Evolutionary conservation across 352 stramenopile species (phyloP).

Genomic region (Phytophthora fragariaefolia): DNA sequence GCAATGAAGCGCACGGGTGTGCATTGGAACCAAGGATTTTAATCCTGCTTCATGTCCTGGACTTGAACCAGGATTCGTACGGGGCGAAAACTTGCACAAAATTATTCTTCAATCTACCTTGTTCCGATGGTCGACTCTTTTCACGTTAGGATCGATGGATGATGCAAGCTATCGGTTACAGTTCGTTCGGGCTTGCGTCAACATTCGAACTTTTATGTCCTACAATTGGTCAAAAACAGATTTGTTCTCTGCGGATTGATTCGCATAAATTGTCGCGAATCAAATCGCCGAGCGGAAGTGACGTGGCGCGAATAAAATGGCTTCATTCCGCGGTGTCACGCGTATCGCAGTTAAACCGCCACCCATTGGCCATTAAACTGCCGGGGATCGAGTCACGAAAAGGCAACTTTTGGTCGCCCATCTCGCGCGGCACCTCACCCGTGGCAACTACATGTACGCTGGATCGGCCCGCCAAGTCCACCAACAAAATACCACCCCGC

Average conservation of each 20-base stretch:
- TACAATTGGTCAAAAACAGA: not conserved
- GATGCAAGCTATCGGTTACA: conserved; percentile 9
- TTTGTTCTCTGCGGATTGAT: not conserved
- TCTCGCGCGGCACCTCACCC: not conserved
- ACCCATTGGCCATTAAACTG: conserved; percentile 2
- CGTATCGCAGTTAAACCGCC: not conserved
- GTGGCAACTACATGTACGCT: no score
- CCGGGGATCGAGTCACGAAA: not conserved
- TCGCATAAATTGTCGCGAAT: not conserved
- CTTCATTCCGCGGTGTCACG: conserved; percentile 18
- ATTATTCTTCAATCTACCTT: conserved; percentile 6
- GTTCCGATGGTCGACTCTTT: not conserved
- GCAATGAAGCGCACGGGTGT: no score
- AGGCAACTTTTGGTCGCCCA: not conserved
- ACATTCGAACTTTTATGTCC: not conserved
- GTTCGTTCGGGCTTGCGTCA: not conserved
- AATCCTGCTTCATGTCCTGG: no score
- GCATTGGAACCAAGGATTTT: no score
- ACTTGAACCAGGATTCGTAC: no score
- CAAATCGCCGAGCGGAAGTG: not conserved
- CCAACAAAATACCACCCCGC: no score
- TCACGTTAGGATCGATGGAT: conserved; percentile 15
- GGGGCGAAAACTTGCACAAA: no score
- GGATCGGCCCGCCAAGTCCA: no score
- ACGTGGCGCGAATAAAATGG: conserved; percentile 34